Conservation (phyloP, 2,329 filamentous ascomycete genomes). For the Colletotrichum lentis region DNA sequence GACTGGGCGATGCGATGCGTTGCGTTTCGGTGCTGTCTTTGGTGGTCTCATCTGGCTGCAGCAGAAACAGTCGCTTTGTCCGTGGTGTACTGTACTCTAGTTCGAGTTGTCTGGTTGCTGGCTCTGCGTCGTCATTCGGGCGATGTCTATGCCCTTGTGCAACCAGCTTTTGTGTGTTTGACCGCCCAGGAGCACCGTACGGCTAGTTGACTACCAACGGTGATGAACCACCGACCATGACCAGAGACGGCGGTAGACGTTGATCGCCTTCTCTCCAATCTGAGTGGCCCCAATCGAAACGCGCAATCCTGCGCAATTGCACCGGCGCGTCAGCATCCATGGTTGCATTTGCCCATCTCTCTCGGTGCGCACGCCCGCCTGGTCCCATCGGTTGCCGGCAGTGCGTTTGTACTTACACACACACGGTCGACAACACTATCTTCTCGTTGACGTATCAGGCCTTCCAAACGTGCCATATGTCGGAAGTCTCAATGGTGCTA, state of each 20-base stretch:
- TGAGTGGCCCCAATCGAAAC: not conserved
- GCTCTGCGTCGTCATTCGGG: not conserved
- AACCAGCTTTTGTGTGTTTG: not conserved
- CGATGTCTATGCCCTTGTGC: not conserved
- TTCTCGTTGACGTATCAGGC: constrained; percentile 13
- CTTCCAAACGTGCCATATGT: constrained; percentile 15
- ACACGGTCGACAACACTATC: constrained; percentile 8
- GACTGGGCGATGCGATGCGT: constrained; percentile 10
- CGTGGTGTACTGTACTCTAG: not conserved
- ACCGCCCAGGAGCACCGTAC: not conserved
- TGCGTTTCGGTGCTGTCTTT: constrained; percentile 17
- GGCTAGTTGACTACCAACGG: not conserved
- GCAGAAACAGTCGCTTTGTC: not conserved
- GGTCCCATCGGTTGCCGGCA: constrained; percentile 29
- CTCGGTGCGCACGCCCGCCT: constrained; percentile 9
- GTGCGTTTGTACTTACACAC: constrained; percentile 8
- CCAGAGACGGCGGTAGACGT: not conserved
- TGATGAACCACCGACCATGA: not conserved
- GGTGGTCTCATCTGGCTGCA: constrained; percentile 6
- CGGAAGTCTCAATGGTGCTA: constrained; percentile 29
- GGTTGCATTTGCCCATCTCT: constrained; percentile 12
- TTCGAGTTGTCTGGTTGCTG: not conserved
- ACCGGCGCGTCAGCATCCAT: constrained; percentile 20
- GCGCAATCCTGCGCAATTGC: not conserved
- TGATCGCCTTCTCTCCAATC: not conserved